These are phyloP conservation scores for Parietichytrium sp. DNA, from an alignment of 108 stramenopile genomes.

Conservation along the genomic window DNA sequence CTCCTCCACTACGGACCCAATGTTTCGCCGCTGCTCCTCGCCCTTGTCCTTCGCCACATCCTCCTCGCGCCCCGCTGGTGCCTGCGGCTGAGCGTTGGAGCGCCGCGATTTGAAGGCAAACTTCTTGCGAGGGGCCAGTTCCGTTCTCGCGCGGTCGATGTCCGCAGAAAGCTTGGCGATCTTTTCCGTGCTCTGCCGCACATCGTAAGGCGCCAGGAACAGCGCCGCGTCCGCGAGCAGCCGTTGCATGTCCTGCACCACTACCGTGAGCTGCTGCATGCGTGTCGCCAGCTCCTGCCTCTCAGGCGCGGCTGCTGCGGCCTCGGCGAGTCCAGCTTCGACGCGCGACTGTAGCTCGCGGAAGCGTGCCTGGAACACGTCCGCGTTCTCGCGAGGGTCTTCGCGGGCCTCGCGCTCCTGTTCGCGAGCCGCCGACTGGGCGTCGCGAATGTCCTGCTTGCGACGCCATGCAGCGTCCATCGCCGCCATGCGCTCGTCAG, in stretches of 20 bases:
- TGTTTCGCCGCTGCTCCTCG: no score
- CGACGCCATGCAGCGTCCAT: not conserved
- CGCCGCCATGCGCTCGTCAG: not conserved
- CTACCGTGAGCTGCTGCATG: not conserved
- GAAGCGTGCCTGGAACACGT: not conserved
- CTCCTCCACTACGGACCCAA: not conserved
- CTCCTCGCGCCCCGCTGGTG: not conserved
- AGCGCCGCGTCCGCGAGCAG: slow-evolving; percentile 50
- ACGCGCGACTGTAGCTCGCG: not conserved
- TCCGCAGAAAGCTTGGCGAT: slow-evolving; percentile 17
- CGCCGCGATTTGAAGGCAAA: slow-evolving; percentile 44
- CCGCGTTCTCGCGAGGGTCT: slow-evolving; percentile 8
- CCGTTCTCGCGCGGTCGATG: slow-evolving; percentile 46
- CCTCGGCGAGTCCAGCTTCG: not conserved
- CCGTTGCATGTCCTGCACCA: slow-evolving; percentile 36
- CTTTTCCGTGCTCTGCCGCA: slow-evolving; percentile 52
- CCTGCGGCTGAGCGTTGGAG: not conserved
- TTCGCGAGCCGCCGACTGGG: not conserved
- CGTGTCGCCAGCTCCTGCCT: not conserved
- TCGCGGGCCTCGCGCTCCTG: not conserved
- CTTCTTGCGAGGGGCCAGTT: slow-evolving; percentile 48
- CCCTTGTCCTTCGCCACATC: not conserved
- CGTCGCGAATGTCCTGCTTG: not conserved
- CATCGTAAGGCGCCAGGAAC: slow-evolving; percentile 55
- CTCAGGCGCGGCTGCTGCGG: not conserved